These are phyloP conservation scores for Pseudisothecium myosuroides DNA, from an alignment of 225 moss, liverwort and hornwort genomes.

Conservation along the genomic window DNA sequence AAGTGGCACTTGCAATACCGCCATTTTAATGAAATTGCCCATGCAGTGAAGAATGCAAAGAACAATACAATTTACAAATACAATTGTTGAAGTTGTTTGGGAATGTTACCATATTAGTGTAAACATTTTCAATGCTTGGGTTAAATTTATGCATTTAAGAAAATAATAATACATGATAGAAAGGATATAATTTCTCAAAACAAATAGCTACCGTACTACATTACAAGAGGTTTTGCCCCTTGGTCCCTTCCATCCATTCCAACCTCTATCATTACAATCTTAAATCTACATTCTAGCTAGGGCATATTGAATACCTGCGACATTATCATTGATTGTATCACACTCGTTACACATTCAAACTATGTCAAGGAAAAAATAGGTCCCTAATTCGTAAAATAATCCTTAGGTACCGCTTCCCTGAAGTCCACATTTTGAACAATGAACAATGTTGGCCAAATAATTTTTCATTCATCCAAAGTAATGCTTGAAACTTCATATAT, in stretches of 20 bases:
- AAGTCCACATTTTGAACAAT: background rate
- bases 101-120: too few relatives aligned
- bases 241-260: background rate
- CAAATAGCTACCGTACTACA: background rate
- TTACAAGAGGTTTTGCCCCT: too few relatives aligned
- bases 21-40: too few relatives aligned
- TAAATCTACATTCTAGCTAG: background rate
- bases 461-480: background rate
- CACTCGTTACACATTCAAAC: background rate
- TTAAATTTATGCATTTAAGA: background rate
- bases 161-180: too few relatives aligned
- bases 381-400: background rate
- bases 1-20: too few relatives aligned
- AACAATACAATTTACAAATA: background rate
- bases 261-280: background rate
- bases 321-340: background rate
- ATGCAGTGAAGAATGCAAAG: background rate
- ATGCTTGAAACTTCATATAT: background rate
- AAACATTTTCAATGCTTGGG: background rate
- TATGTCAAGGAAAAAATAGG: too few relatives aligned
- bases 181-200: background rate
- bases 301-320: background rate
- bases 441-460: background rate
- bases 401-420: rapidly evolving
- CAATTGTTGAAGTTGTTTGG: background rate